Conservation (phyloP, 192 early-diverging fungal species). For the Podila horticola region DNA sequence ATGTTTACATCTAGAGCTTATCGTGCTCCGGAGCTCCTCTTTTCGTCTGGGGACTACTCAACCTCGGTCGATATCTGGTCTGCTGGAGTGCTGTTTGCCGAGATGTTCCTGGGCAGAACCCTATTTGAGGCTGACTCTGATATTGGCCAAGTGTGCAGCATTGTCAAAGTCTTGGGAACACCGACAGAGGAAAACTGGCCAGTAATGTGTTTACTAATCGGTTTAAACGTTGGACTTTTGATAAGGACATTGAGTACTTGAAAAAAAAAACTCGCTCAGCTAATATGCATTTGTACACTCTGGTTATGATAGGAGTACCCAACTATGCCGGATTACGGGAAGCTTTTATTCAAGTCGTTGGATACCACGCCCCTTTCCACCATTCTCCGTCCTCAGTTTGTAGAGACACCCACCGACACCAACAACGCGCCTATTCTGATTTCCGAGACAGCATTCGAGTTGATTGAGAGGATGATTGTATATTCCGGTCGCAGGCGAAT, state of each 20-base stretch:
- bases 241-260: not conserved
- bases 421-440: slow-evolving; percentile 9
- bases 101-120: slow-evolving; percentile 47
- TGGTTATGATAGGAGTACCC: slow-evolving; percentile 23
- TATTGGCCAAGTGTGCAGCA: slow-evolving; percentile 58
- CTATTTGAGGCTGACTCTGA: slow-evolving; percentile 58
- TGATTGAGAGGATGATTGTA: slow-evolving; percentile 29
- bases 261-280: not conserved
- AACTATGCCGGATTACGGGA: slow-evolving; percentile 43
- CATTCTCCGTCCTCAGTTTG: slow-evolving; percentile 4
- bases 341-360: slow-evolving; percentile 28
- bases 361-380: slow-evolving; percentile 15
- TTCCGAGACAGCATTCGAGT: slow-evolving; percentile 9
- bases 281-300: not conserved
- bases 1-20: slow-evolving; percentile 42
- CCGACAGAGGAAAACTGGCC: slow-evolving; percentile 55
- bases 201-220: slow-evolving; percentile 12
- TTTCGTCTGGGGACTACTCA: slow-evolving; percentile 53
- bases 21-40: slow-evolving; percentile 59
- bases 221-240: not conserved
- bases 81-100: slow-evolving; percentile 58
- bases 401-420: not conserved
- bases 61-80: slow-evolving; percentile 63
- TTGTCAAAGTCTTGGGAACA: slow-evolving; percentile 55
- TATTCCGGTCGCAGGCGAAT: slow-evolving; percentile 28